Evolutionary conservation across 1,284 basidiomycete genomes (phyloP).

Genomic region (Cystobasidium sp.): DNA sequence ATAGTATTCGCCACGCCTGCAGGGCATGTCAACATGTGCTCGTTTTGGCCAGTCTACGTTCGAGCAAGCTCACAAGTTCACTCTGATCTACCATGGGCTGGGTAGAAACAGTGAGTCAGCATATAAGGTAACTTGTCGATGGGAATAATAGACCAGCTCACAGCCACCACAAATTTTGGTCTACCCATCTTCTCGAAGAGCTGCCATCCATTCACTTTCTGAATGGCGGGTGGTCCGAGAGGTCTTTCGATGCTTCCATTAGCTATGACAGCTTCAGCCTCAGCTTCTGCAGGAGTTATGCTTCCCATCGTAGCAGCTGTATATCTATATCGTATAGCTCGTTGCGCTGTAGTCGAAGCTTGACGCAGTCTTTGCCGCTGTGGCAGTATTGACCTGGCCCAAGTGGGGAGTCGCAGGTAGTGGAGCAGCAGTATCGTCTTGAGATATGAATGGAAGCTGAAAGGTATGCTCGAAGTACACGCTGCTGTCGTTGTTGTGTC

Average conservation of each 20-base stretch:
- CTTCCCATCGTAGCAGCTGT: conserved; percentile 8
- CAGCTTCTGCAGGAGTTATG: background rate
- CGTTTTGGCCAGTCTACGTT: background rate
- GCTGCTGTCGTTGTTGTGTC: background rate
- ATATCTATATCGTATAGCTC: background rate
- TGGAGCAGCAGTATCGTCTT: background rate
- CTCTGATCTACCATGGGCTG: conserved; percentile 95
- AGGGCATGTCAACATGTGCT: background rate
- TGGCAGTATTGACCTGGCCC: background rate
- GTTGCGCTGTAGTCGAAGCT: background rate
- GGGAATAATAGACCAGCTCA: conserved; percentile 4
- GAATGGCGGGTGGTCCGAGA: conserved; percentile 22
- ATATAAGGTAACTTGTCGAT: background rate
- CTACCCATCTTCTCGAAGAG: conserved; percentile 81
- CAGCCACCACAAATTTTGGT: conserved; percentile 83
- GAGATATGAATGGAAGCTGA: background rate
- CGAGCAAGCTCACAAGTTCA: conserved; percentile 71
- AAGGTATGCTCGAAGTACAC: background rate
- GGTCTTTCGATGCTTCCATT: conserved; percentile 5
- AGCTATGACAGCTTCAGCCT: background rate
- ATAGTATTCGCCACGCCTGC: conserved; percentile 82
- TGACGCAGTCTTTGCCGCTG: background rate
- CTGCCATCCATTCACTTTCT: conserved; percentile 76
- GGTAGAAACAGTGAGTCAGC: background rate
- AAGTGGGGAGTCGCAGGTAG: too few species aligned